These are phyloP conservation scores for Parastagonospora nodorum DNA, from an alignment of 2,329 filamentous ascomycete genomes.

Conservation along the genomic window DNA sequence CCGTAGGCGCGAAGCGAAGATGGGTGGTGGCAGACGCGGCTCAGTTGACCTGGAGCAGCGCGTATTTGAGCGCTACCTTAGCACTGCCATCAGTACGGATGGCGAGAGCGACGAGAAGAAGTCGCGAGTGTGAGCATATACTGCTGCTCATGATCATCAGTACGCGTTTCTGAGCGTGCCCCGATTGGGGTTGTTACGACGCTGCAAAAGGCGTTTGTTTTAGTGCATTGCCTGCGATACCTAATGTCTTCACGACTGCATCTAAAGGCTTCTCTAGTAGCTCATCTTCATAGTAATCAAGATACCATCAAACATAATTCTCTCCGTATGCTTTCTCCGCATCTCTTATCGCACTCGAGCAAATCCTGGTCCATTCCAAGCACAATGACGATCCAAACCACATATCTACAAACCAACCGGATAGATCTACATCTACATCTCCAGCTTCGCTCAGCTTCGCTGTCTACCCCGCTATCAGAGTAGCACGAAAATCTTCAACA, in stretches of 20 bases:
- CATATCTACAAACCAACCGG: no score
- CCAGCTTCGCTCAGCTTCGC: no score
- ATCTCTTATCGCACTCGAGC: no score
- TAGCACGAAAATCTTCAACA: no score
- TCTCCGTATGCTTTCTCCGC: neutral
- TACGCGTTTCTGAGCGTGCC: slow-evolving; percentile 1
- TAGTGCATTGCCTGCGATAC: slow-evolving; percentile 29
- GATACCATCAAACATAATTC: neutral
- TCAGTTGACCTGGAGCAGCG: slow-evolving; percentile 38
- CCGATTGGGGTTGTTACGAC: neutral
- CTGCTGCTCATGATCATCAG: neutral
- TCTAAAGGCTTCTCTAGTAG: slow-evolving; percentile 13
- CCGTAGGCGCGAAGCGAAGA: slow-evolving; percentile 28
- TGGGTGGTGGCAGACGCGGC: slow-evolving; percentile 25
- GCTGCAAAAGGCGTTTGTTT: slow-evolving; percentile 13
- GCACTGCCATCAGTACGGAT: slow-evolving; percentile 38
- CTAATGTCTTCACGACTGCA: slow-evolving; percentile 15
- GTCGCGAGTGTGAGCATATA: slow-evolving; percentile 7
- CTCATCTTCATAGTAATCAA: slow-evolving; percentile 16
- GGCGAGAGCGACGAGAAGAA: slow-evolving; percentile 35
- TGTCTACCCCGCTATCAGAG: no score
- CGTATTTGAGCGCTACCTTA: slow-evolving; percentile 40
- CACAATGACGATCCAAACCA: no score
- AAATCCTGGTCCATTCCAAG: no score
- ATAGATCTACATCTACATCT: no score